Evolutionary conservation across 176 grass and related monocot genomes (phyloP).

Genomic region (Zizania latifolia): DNA sequence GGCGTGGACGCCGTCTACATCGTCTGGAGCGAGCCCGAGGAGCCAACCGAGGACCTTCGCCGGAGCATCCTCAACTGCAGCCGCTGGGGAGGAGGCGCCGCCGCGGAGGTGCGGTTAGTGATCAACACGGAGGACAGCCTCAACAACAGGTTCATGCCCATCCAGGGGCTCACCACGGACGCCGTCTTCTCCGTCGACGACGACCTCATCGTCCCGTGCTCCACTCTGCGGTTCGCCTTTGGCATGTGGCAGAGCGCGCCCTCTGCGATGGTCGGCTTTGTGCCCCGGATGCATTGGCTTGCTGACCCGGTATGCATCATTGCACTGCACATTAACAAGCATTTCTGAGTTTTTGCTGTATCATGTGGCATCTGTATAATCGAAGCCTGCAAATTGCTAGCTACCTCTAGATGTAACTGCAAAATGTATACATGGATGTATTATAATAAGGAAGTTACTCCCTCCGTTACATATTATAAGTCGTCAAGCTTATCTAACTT

Average conservation of each 20-base stretch:
- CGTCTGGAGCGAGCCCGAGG: constrained; percentile 82
- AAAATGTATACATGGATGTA: neutral
- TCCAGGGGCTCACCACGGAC: constrained; percentile 45
- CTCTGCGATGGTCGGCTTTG: constrained; percentile 76
- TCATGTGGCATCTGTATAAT: neutral
- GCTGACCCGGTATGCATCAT: constrained; percentile 20
- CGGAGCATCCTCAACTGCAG: constrained; percentile 20
- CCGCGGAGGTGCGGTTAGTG: constrained; percentile 31
- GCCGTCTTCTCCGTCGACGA: constrained; percentile 93
- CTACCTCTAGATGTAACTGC: neutral
- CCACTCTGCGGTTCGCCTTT: constrained; percentile 68
- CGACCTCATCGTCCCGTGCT: constrained; percentile 76
- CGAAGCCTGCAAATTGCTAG: neutral
- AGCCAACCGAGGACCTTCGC: constrained; percentile 43
- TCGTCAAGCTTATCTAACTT: too few relatives aligned
- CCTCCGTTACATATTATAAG: too few relatives aligned
- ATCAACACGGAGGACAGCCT: constrained; percentile 61
- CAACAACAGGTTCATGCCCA: constrained; percentile 87
- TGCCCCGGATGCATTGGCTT: constrained; percentile 78
- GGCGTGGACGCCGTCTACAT: constrained; percentile 62
- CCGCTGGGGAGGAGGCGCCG: neutral
- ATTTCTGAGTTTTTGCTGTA: neutral
- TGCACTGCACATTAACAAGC: neutral
- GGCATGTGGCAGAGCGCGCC: constrained; percentile 61
- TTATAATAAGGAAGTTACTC: neutral